A percentile compares a stretch with the other conserved stretches of the same genome.
These are phyloP conservation scores for Oehlia diaphana DNA, from an alignment of 192 early-diverging fungal species.

Conservation along the genomic window DNA sequence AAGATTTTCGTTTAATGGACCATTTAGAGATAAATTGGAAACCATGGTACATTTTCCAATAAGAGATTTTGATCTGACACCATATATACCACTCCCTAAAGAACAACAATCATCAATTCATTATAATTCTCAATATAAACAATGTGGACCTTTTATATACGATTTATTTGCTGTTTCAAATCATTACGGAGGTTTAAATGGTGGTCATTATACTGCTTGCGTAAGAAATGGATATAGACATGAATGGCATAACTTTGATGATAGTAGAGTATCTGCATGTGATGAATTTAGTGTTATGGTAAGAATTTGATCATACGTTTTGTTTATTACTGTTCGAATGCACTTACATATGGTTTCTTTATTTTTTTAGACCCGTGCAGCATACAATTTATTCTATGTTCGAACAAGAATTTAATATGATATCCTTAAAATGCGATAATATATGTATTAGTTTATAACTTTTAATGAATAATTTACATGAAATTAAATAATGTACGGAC, in stretches of 20 bases:
- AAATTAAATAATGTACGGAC: too few relatives aligned
- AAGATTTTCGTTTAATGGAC: slow-evolving; percentile 89
- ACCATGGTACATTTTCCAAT: slow-evolving; percentile 85
- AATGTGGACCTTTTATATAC: slow-evolving; percentile 50
- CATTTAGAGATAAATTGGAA: slow-evolving; percentile 91
- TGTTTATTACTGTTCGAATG: too few relatives aligned
- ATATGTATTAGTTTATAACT: too few relatives aligned
- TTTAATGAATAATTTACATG: too few relatives aligned
- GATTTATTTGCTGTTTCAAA: slow-evolving; percentile 84
- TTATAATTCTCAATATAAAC: slow-evolving; percentile 3
- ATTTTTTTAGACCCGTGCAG: slow-evolving; percentile 12
- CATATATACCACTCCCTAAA: slow-evolving; percentile 48
- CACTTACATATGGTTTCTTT: neutral
- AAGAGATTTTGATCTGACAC: slow-evolving; percentile 56
- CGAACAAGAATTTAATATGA: neutral
- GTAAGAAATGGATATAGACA: slow-evolving; percentile 60
- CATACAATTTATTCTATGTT: slow-evolving; percentile 23
- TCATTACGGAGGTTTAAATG: slow-evolving; percentile 70
- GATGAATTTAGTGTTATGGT: slow-evolving; percentile 58
- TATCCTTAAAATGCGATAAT: too few relatives aligned
- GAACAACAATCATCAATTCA: neutral
- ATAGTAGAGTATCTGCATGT: slow-evolving; percentile 67
- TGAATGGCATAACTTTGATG: slow-evolving; percentile 88
- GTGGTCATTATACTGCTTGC: slow-evolving; percentile 78
- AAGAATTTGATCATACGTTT: slow-evolving; percentile 14